phyloP scores from a whole-genome alignment of 1,284 basidiomycete species.

The Cutaneotrichosporon cyanovorans region DNA sequence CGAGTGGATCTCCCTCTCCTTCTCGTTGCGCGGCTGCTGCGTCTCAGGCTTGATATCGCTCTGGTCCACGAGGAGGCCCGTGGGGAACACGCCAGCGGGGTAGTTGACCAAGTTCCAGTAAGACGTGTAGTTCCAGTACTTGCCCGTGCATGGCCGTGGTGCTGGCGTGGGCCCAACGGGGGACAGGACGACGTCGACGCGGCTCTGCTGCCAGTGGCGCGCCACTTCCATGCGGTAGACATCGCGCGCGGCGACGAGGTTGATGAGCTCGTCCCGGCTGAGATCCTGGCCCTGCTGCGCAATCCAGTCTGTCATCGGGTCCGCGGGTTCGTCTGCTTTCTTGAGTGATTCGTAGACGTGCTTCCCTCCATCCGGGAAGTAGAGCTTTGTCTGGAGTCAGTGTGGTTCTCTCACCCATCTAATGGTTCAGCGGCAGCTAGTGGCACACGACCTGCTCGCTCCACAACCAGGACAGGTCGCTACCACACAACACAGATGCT shows the following conservation, averaged over 20 bases:
- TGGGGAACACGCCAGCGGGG: slow-evolving; percentile 59
- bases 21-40: slow-evolving; percentile 51
- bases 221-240: slow-evolving; percentile 27
- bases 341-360: slow-evolving; percentile 38
- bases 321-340: slow-evolving; percentile 29
- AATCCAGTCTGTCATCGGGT: slow-evolving; percentile 38
- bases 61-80: slow-evolving; percentile 48
- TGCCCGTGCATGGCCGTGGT: slow-evolving; percentile 28
- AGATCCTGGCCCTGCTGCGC: slow-evolving; percentile 18
- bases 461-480: too few species aligned
- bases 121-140: slow-evolving; percentile 53
- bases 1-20: slow-evolving; percentile 26
- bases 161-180: slow-evolving; percentile 36
- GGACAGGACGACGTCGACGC: slow-evolving; percentile 39
- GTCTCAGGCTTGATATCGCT: slow-evolving; percentile 57
- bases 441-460: too few species aligned
- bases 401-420: too few species aligned
- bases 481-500: too few species aligned
- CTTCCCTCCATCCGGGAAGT: slow-evolving; percentile 38
- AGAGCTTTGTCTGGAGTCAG: slow-evolving; percentile 47
- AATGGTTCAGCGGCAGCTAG: too few species aligned
- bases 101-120: slow-evolving; percentile 65
- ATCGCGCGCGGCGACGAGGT: slow-evolving; percentile 28
- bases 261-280: slow-evolving; percentile 32
- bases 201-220: slow-evolving; percentile 21